Conservation (phyloP, 139 green algal genomes). For the Gonium pectorale region DNA sequence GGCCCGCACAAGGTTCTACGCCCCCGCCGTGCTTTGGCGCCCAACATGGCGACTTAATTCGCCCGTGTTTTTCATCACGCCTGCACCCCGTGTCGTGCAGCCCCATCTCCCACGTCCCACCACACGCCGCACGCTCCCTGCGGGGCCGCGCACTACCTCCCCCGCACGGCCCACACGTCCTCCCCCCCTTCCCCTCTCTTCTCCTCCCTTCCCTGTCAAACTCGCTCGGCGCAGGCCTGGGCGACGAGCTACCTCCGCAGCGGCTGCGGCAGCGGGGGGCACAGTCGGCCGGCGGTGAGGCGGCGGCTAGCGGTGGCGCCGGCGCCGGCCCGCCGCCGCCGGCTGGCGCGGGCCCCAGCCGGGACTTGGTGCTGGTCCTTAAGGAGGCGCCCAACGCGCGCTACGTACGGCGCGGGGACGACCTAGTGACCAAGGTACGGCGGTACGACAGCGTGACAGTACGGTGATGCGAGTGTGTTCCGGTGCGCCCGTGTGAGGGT, state of each 20-base stretch:
- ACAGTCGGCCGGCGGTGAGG: not conserved
- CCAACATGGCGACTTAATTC: too few species aligned
- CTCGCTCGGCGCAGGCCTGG: not conserved
- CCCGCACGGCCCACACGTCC: too few species aligned
- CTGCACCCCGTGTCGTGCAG: too few species aligned
- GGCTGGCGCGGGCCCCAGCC: not conserved
- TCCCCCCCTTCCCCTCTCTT: not conserved
- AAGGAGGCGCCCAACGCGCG: constrained; percentile 19
- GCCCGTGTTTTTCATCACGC: too few species aligned
- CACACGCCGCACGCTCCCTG: too few species aligned
- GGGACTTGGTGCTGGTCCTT: constrained; percentile 27
- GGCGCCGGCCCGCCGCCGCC: not conserved
- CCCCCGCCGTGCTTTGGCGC: too few species aligned
- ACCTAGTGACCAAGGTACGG: constrained; percentile 37
- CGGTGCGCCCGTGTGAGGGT: too few species aligned
- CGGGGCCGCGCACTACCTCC: too few species aligned
- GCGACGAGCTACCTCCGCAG: not conserved
- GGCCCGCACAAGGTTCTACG: too few species aligned
- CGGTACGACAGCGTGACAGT: not conserved
- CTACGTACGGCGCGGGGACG: constrained; percentile 36
- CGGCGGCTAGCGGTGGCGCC: not conserved
- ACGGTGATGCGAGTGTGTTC: too few species aligned
- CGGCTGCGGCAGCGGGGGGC: not conserved
- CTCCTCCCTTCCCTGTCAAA: too few species aligned
- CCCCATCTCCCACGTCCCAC: too few species aligned